Evolutionary conservation across 1,284 basidiomycete genomes (phyloP).

Genomic region (Pascua guehoae): DNA sequence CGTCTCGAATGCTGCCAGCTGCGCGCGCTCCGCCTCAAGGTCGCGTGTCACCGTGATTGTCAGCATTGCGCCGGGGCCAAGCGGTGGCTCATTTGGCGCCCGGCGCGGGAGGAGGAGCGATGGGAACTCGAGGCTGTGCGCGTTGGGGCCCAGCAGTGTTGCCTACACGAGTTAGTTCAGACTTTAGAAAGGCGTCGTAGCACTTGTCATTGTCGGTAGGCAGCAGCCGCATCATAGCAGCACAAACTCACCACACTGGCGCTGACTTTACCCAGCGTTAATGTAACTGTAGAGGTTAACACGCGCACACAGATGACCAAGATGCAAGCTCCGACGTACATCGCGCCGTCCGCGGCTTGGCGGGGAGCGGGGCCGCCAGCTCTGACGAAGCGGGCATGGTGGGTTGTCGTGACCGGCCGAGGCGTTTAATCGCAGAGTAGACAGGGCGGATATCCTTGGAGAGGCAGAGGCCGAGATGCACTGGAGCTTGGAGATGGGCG

Average conservation of each 20-base stretch:
- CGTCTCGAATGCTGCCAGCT: constrained; percentile 73
- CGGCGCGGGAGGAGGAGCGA: constrained; percentile 73
- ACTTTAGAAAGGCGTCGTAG: too few relatives aligned
- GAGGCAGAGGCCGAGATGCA: too few relatives aligned
- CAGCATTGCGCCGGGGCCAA: constrained; percentile 89
- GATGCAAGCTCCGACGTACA: too few relatives aligned
- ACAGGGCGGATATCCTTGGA: too few relatives aligned
- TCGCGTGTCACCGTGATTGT: constrained; percentile 90
- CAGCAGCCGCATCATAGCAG: neutral
- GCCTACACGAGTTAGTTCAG: constrained; percentile 15
- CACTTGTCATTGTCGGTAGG: neutral
- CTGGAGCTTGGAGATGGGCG: too few relatives aligned
- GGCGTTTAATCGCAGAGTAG: too few relatives aligned
- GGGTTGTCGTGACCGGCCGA: too few relatives aligned
- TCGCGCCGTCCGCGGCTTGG: too few relatives aligned
- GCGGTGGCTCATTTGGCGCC: constrained; percentile 58
- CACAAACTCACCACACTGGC: constrained; percentile 46
- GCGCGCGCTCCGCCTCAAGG: constrained; percentile 69
- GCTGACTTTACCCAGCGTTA: constrained; percentile 68
- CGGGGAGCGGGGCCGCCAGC: too few relatives aligned
- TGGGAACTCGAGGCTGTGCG: constrained; percentile 92
- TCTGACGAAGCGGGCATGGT: too few relatives aligned
- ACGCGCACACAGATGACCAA: too few relatives aligned
- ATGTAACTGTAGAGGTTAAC: constrained; percentile 51
- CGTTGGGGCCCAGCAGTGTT: constrained; percentile 83